These are phyloP conservation scores for Syzygium aqueum DNA, from an alignment of 345 rosid species.

Conservation along the genomic window DNA sequence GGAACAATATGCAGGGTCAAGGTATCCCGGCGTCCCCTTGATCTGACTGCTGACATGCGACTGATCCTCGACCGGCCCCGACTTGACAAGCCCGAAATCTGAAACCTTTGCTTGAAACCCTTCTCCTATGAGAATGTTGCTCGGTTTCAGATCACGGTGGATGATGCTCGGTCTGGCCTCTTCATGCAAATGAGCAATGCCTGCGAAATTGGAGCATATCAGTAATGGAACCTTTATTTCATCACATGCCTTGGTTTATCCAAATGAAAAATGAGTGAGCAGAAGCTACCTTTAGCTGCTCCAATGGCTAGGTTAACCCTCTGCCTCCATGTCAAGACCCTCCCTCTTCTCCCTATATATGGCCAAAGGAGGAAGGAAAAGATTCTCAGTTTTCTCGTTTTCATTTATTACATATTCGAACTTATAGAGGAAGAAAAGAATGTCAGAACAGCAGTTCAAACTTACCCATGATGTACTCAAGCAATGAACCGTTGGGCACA, in stretches of 20 bases:
- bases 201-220: constrained; percentile 10
- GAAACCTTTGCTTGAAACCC: constrained; percentile 48
- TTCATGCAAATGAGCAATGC: constrained; percentile 51
- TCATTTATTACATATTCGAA: neutral
- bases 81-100: constrained; percentile 46
- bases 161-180: constrained; percentile 46
- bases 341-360: constrained; percentile 31
- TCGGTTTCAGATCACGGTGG: constrained; percentile 58
- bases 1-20: constrained; percentile 55
- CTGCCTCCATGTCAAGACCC: constrained; percentile 44
- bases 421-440: neutral
- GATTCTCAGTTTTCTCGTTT: neutral
- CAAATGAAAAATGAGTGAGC: neutral
- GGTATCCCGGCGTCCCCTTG: constrained; percentile 61
- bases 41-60: constrained; percentile 52
- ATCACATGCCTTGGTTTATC: neutral
- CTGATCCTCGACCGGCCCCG: constrained; percentile 47
- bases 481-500: constrained; percentile 47
- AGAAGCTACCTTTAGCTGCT: constrained; percentile 43
- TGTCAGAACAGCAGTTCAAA: neutral
- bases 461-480: constrained; percentile 47
- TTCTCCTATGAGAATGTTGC: constrained; percentile 49
- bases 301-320: constrained; percentile 53
- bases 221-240: neutral
- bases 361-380: neutral